These are phyloP conservation scores for Hypoxylon sp. DNA, from an alignment of 2,329 filamentous ascomycete species.

Conservation along the genomic window DNA sequence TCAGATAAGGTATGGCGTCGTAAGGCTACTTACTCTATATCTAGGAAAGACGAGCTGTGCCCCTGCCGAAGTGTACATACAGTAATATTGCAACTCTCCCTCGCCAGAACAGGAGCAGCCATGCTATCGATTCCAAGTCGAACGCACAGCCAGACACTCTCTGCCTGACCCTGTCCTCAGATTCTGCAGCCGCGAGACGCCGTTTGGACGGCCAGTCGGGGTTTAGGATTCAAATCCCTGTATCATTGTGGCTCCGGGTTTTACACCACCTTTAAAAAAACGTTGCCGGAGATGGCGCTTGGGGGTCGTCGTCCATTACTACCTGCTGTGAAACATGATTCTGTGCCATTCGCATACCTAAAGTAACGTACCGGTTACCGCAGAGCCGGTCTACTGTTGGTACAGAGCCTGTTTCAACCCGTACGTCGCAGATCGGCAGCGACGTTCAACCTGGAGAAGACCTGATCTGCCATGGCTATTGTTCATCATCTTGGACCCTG, in stretches of 20 bases:
- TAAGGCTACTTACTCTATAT: neutral
- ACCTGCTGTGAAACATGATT: slow-evolving; percentile 34
- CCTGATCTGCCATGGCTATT: slow-evolving; percentile 1
- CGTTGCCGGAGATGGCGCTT: slow-evolving; percentile 5
- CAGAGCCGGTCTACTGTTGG: slow-evolving; percentile 29
- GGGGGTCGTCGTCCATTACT: slow-evolving; percentile 18
- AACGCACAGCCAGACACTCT: slow-evolving; percentile 9
- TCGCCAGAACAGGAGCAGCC: neutral
- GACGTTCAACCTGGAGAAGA: neutral
- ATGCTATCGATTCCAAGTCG: slow-evolving; percentile 20
- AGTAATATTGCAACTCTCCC: neutral
- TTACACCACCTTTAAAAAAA: slow-evolving; percentile 2
- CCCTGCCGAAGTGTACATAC: neutral
- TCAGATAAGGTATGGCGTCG: neutral
- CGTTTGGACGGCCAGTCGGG: slow-evolving; percentile 29
- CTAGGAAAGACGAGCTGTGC: neutral
- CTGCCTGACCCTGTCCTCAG: slow-evolving; percentile 20
- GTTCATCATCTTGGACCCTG: neutral
- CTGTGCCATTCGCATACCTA: slow-evolving; percentile 3
- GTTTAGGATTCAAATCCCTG: slow-evolving; percentile 31
- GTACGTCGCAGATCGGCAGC: slow-evolving; percentile 10
- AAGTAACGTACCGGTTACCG: slow-evolving; percentile 10
- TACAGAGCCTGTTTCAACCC: slow-evolving; percentile 28
- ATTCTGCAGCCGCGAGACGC: slow-evolving; percentile 37
- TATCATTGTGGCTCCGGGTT: slow-evolving; percentile 7